phyloP scores from a whole-genome alignment of 1,284 basidiomycete species.

The Neotropicomus parvogracilis region DNA sequence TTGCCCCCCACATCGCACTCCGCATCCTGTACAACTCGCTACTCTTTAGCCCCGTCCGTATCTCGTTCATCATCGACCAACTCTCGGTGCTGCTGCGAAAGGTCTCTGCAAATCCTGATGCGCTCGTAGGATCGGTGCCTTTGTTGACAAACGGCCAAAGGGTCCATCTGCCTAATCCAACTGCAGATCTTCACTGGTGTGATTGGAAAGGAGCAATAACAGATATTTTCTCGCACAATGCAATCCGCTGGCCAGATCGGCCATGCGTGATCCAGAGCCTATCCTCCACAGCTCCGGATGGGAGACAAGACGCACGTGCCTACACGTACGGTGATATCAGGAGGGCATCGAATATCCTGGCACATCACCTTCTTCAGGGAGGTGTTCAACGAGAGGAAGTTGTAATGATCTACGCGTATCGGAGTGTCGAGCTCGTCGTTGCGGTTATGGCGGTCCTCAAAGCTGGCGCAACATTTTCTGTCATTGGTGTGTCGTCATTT shows the following conservation, averaged over 20 bases:
- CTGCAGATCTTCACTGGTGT: constrained; percentile 92
- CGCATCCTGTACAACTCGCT: constrained; percentile 94
- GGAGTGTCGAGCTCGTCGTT: constrained; percentile 94
- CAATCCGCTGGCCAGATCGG: constrained; percentile 70
- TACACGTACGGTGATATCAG: constrained; percentile 85
- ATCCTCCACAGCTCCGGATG: constrained; percentile 40
- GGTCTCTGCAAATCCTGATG: constrained; percentile 60
- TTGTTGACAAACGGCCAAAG: constrained; percentile 77
- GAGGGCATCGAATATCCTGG: constrained; percentile 84
- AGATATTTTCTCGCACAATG: constrained; percentile 86
- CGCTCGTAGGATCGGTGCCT: constrained; percentile 71
- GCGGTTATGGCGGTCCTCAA: constrained; percentile 97
- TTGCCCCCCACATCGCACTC: constrained; percentile 79
- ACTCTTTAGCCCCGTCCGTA: constrained; percentile 81
- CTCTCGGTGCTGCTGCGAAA: constrained; percentile 79
- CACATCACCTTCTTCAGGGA: constrained; percentile 84
- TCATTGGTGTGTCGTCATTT: constrained; percentile 68
- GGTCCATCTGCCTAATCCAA: constrained; percentile 77
- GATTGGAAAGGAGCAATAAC: constrained; percentile 96
- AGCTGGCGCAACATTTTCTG: constrained; percentile 95
- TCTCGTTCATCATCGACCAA: constrained; percentile 81
- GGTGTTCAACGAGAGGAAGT: constrained; percentile 94
- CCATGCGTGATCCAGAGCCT: constrained; percentile 83
- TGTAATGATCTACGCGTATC: constrained; percentile 98
- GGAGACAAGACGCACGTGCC: constrained; percentile 52